These are phyloP conservation scores for Spinacia oleracea DNA, from an alignment of 179 eudicot genomes.

Conservation along the genomic window DNA sequence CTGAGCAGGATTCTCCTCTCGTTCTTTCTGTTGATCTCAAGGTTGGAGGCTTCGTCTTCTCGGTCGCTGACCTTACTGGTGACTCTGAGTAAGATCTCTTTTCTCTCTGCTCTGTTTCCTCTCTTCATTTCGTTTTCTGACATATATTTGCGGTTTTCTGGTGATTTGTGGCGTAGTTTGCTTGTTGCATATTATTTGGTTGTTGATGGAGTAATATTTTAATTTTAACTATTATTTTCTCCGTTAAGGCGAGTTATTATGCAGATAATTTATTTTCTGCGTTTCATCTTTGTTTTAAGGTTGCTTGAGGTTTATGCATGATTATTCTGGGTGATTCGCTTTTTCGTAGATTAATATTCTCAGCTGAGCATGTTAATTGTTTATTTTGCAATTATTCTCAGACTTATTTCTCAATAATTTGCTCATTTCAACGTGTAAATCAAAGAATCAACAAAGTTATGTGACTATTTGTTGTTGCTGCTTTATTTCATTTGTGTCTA, in stretches of 20 bases:
- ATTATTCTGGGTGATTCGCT: neutral
- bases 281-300: neutral
- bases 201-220: too few relatives aligned
- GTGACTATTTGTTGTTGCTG: neutral
- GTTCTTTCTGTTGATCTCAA: slow-evolving; percentile 72
- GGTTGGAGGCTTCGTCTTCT: slow-evolving; percentile 47
- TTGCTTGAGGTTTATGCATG: neutral
- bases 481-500: neutral
- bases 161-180: neutral
- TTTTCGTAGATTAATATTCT: too few relatives aligned
- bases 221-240: too few relatives aligned
- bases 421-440: neutral
- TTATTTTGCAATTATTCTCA: too few relatives aligned
- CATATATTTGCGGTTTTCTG: neutral
- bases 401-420: neutral
- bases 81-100: slow-evolving; percentile 42
- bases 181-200: neutral
- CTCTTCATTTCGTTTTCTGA: neutral
- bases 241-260: too few relatives aligned
- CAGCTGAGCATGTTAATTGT: too few relatives aligned
- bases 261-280: neutral
- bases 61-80: slow-evolving; percentile 55
- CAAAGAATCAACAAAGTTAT: neutral
- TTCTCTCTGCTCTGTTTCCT: neutral
- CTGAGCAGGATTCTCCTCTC: slow-evolving; percentile 74